Evolutionary conservation across 139 green algal genomes (phyloP).

Genomic region (Closterium sp.): DNA sequence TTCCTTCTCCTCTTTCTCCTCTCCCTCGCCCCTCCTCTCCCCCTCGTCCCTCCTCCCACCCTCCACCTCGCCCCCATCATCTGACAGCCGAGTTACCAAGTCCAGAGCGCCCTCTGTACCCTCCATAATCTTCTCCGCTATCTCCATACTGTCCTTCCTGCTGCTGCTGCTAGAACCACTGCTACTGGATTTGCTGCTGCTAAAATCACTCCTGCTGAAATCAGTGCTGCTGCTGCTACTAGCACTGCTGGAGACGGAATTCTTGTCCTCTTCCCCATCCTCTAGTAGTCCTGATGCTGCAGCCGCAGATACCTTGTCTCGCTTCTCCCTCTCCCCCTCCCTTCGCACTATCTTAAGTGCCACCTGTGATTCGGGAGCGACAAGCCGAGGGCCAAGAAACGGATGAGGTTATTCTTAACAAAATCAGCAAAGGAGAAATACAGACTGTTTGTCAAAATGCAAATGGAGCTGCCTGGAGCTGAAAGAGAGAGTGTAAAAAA

Average conservation of each 20-base stretch:
- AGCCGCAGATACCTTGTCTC: neutral
- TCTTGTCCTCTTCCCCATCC: neutral
- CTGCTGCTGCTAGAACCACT: neutral
- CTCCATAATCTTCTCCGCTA: slow-evolving; percentile 39
- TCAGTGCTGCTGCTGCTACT: slow-evolving; percentile 31
- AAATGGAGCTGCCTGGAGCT: too few relatives aligned
- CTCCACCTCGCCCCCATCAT: slow-evolving; percentile 7
- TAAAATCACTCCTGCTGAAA: neutral
- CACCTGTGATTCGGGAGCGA: slow-evolving; percentile 12
- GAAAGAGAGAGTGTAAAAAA: too few relatives aligned
- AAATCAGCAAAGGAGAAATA: too few relatives aligned
- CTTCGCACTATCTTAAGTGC: slow-evolving; percentile 25
- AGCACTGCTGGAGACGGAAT: slow-evolving; percentile 1
- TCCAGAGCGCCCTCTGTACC: slow-evolving; percentile 31
- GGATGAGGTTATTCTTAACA: too few relatives aligned
- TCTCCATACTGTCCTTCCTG: neutral
- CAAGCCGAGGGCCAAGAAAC: too few relatives aligned
- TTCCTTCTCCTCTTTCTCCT: neutral
- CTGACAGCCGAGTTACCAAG: neutral
- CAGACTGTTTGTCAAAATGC: too few relatives aligned
- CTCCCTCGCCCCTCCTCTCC: slow-evolving; percentile 42
- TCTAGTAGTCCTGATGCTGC: slow-evolving; percentile 1
- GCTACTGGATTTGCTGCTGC: neutral
- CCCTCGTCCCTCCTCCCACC: neutral
- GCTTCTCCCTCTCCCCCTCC: slow-evolving; percentile 22